Evolutionary conservation across 169 alveolate genomes (phyloP).

Genomic region (Cryptosporidium xiaoi): DNA sequence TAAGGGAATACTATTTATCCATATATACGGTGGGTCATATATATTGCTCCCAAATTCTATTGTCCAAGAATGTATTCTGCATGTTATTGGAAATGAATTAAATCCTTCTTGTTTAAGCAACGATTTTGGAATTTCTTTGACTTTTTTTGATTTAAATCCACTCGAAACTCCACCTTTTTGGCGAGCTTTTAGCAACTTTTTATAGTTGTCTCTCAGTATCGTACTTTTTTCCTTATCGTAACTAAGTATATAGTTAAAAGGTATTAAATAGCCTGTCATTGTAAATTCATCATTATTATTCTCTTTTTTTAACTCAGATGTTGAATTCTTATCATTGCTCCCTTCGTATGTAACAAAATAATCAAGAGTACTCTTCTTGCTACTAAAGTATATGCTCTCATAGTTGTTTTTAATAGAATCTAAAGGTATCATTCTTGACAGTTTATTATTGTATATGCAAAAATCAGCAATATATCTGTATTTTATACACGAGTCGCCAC

Average conservation of each 20-base stretch:
- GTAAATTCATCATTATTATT: conserved; percentile 13
- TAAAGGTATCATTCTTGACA: conserved; percentile 58
- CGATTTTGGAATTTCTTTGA: conserved; percentile 43
- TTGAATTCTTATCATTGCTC: neutral
- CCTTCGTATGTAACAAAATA: neutral
- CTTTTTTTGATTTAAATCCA: conserved; percentile 44
- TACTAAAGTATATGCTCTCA: conserved; percentile 45
- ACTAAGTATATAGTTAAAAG: conserved; percentile 14
- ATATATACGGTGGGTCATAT: conserved; percentile 53
- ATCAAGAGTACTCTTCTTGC: conserved; percentile 16
- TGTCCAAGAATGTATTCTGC: conserved; percentile 54
- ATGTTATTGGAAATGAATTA: conserved; percentile 40
- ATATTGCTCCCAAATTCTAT: conserved; percentile 50
- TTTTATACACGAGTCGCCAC: conserved; percentile 20
- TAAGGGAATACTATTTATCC: conserved; percentile 42
- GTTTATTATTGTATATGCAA: conserved; percentile 39
- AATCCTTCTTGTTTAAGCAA: conserved; percentile 19
- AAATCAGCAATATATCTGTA: conserved; percentile 67
- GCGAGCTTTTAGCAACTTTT: conserved; percentile 29
- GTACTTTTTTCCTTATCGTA: conserved; percentile 35
- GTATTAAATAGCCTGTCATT: conserved; percentile 40
- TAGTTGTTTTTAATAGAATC: conserved; percentile 41
- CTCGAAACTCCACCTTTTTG: conserved; percentile 43
- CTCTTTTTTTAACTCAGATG: neutral
- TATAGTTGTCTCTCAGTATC: conserved; percentile 38